Percentiles rank a stretch among this genome's conserved stretches.
phyloP scores from a whole-genome alignment of 2,329 filamentous ascomycete genomes.

The Fusarium falciforme region DNA sequence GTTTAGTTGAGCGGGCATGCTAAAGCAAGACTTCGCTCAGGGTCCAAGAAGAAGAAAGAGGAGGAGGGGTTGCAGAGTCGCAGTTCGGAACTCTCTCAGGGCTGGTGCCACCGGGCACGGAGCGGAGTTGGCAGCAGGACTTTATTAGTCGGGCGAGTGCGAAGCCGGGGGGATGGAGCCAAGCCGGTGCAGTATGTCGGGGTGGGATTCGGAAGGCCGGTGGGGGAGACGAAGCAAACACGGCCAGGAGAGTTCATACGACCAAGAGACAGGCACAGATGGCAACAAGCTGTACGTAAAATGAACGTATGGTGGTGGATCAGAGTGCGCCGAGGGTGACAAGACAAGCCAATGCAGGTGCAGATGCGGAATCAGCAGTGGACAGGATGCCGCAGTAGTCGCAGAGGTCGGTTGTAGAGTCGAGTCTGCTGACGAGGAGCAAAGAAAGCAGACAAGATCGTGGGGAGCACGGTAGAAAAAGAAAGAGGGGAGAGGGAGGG shows the following conservation, averaged over 20 bases:
- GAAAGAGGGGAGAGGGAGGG: constrained; percentile 20
- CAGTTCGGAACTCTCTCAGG: constrained; percentile 21
- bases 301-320: constrained; percentile 49
- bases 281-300: constrained; percentile 49
- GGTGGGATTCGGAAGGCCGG: constrained; percentile 36
- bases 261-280: constrained; percentile 29
- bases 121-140: constrained; percentile 28
- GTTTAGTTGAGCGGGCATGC: constrained; percentile 55
- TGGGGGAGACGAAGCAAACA: constrained; percentile 33
- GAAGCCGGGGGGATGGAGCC: constrained; percentile 25
- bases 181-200: constrained; percentile 43
- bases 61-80: constrained; percentile 32
- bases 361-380: constrained; percentile 36
- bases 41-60: constrained; percentile 25
- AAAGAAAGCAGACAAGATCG: constrained; percentile 15
- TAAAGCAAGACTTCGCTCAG: constrained; percentile 42
- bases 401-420: constrained; percentile 7
- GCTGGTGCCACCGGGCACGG: constrained; percentile 35
- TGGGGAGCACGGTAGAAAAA: constrained; percentile 14
- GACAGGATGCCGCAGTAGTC: constrained; percentile 36
- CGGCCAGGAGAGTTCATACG: constrained; percentile 33
- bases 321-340: constrained; percentile 38
- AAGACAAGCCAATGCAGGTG: constrained; percentile 46
- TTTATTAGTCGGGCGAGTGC: constrained; percentile 36
- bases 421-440: constrained; percentile 2